Percentiles rank a stretch among this genome's conserved stretches.
These are phyloP conservation scores for Hagleromyces aurorensis DNA, from an alignment of 805 yeast species.

Conservation along the genomic window DNA sequence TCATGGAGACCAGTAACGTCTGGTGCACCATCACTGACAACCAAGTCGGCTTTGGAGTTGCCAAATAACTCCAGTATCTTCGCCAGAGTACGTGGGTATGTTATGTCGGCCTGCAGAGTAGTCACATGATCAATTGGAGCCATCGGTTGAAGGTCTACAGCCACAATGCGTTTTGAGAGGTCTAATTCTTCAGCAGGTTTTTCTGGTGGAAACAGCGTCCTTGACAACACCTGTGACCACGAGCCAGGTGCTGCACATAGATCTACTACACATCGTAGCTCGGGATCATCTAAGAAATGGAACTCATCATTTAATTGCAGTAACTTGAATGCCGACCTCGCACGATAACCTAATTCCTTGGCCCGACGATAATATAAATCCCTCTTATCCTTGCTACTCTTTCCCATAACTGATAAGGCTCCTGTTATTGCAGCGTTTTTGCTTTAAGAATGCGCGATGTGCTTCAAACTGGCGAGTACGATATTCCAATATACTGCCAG, in stretches of 20 bases:
- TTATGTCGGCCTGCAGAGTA: constrained; percentile 91
- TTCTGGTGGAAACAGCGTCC: constrained; percentile 50
- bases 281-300: constrained; percentile 54
- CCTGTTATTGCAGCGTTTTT: no score
- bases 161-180: constrained; percentile 80
- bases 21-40: constrained; percentile 97
- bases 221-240: constrained; percentile 91
- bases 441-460: no score
- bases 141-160: constrained; percentile 97
- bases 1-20: constrained; percentile 98
- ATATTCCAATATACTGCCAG: no score
- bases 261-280: constrained; percentile 81
- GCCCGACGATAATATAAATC: constrained; percentile 90
- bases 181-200: no score
- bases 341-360: constrained; percentile 97
- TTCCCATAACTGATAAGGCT: constrained; percentile 85
- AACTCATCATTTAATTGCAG: constrained; percentile 88
- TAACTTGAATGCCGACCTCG: constrained; percentile 91
- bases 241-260: constrained; percentile 98
- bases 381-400: constrained; percentile 88
- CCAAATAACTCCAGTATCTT: constrained; percentile 74
- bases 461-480: no score
- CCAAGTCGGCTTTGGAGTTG: constrained; percentile 90
- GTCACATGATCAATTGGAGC: constrained; percentile 89
- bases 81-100: constrained; percentile 84